Base-by-base conservation (phyloP, 2,329 filamentous ascomycete genomes). In the Sclerotinia minor region DNA sequence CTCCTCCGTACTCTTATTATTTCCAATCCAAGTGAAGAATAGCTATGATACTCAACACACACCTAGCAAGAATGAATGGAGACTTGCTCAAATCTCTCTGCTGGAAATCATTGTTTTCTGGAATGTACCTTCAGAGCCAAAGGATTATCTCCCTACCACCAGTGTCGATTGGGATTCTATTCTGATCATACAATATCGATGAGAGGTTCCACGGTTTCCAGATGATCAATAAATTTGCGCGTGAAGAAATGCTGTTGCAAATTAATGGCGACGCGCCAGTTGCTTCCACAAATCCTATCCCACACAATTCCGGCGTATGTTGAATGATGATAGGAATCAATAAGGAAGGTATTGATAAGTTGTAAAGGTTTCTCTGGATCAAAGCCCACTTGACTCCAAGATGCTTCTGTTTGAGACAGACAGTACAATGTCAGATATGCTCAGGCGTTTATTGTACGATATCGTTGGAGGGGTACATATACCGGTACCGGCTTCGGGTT, bases 401-500 rank as follows among this genome's bases (percentile, higher is more conserved):
- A 57, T 47, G 50, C 38, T 45, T 21, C 41, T 65, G 47, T 65
- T 57, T 65, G 63, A 65, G 52, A 57, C 52, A 65, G 24, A 44
- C 49, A 41, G 24, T 45, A 21, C 52, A 57, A 47, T 57, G 38
- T 38, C 38, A 15, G 21, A 57, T 57, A 45, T 45, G 21, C 26
- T 55, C 38, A 38, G 13, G 52, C 52, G 52, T 57, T 57, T 65
- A 26, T 55, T 65, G 63, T 65, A 58, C 63, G 38, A 65, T 65
- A 19, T 55, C 26, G 38, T 57, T 65, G 52, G 50, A 65, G 52
- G 52, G 63, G 63, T 65, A 63, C 59, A 63, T 63, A 49, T 52
- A 52, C 29, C 45, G 29, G 54, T 26, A 50, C 55, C 59, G 50
- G 38, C 52, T 65, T 57, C 52, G 50, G 63, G 24, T 57, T 24